Base-by-base conservation (phyloP, 2,329 filamentous ascomycete species). In the Aspergillus brunneoviolaceus region DNA sequence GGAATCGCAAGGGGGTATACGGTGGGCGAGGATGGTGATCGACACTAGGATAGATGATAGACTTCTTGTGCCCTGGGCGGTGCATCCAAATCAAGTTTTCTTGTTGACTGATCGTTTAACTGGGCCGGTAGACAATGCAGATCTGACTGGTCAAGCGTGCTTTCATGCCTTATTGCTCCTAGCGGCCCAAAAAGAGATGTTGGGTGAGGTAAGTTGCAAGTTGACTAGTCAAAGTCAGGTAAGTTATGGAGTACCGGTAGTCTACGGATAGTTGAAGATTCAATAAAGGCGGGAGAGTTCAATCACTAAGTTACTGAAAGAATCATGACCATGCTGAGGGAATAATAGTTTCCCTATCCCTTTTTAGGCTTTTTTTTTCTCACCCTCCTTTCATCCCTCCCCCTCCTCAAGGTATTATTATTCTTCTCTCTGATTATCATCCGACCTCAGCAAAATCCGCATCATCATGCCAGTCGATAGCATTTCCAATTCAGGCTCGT, bases 1-100 rank as follows among this genome's bases (percentile, higher is more conserved):
- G 95, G 95, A 16, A 87, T 98, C 59, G 95, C 95, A 35, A 87
- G 91, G 69, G 95, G 94, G 0, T 99, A 99, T 79, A 86, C 82
- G 0, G 89, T 95, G 55, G 91, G 90, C 7, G 85, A 87, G 21
- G 81, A 80, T 52, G 67, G 68, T 57, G 74, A 76, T 51, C 76
- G 70, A 59, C 76, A 74, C 64, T 75, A 70, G 53, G 39, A 45
- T 45, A 33, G 57, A 62, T 35, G 33, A 12, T 35, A 35, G 33
- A 35, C 33, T 12, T 29, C 33, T 59, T 54, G n/a, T 49, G 33
- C 27, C 55, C 59, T 47, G 47, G 50, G 31, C 48, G 47, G 50
- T 16, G 11, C 33, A 12, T 12, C 4, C 19, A 25, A 27, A 31
- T 42, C n/a, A 52, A 23, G 31, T 27, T 29, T 29, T 39, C 14